Evolutionary conservation across 2,329 filamentous ascomycete species (phyloP).

Genomic region (Phialophora verrucosa): DNA sequence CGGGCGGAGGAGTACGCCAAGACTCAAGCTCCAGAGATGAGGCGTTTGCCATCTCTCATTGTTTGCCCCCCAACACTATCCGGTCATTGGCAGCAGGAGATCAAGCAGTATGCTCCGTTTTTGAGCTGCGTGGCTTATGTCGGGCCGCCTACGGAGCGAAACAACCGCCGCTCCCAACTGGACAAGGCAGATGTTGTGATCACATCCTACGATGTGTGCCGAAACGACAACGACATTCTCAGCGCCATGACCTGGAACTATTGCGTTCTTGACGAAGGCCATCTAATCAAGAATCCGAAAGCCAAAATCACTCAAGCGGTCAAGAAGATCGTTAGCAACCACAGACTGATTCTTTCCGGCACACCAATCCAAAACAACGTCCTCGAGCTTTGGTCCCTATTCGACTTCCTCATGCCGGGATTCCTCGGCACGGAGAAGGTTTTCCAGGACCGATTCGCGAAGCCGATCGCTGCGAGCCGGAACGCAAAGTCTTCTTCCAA

Average conservation of each 20-base stretch:
- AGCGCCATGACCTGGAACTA: conserved; percentile 93
- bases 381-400: conserved; percentile 93
- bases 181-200: conserved; percentile 87
- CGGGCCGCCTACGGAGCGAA: conserved; percentile 81
- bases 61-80: conserved; percentile 95
- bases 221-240: conserved; percentile 89
- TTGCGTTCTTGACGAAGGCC: conserved; percentile 93
- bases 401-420: conserved; percentile 98
- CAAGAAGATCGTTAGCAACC: conserved; percentile 87
- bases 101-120: conserved; percentile 94
- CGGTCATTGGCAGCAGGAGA: conserved; percentile 98
- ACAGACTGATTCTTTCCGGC: conserved; percentile 92
- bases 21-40: conserved; percentile 76
- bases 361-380: conserved; percentile 99
- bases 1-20: conserved; percentile 87
- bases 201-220: conserved; percentile 96
- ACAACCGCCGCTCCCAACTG: conserved; percentile 71
- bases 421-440: conserved; percentile 96
- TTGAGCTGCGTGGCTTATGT: conserved; percentile 88
- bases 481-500: conserved; percentile 98
- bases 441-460: conserved; percentile 93
- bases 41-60: conserved; percentile 86
- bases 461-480: conserved; percentile 90
- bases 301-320: conserved; percentile 94
- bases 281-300: conserved; percentile 98